Evolutionary conservation across 495 filamentous ascomycete species (phyloP).

Genomic region (Xylaria curta): DNA sequence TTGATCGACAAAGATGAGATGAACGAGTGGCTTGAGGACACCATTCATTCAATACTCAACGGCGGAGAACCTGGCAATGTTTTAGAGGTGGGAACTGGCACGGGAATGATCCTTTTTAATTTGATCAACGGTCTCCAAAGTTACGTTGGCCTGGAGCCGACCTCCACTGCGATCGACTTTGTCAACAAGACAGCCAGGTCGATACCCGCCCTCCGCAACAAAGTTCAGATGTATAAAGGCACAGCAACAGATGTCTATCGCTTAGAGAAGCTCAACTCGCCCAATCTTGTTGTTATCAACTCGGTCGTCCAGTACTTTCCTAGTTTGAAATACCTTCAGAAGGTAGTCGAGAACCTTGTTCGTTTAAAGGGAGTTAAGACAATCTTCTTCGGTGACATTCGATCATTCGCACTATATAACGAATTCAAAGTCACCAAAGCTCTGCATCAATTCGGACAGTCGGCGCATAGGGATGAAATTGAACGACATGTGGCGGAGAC

Average conservation of each 20-base stretch:
- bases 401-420: constrained; percentile 30
- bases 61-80: constrained; percentile 24
- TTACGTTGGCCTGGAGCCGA: constrained; percentile 32
- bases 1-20: constrained; percentile 27
- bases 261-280: neutral
- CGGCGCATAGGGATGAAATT: constrained; percentile 2
- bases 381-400: constrained; percentile 33
- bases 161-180: constrained; percentile 16
- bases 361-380: constrained; percentile 18
- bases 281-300: constrained; percentile 7
- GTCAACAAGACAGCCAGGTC: constrained; percentile 8
- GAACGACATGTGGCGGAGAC: constrained; percentile 15
- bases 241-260: constrained; percentile 14
- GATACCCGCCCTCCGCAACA: neutral
- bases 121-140: constrained; percentile 18
- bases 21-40: constrained; percentile 30
- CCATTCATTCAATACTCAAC: constrained; percentile 21
- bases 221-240: neutral
- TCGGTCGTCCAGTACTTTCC: constrained; percentile 27
- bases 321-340: constrained; percentile 22
- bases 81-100: constrained; percentile 33
- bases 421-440: constrained; percentile 27
- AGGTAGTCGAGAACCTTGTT: constrained; percentile 26
- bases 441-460: constrained; percentile 4
- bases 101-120: constrained; percentile 35